Evolutionary conservation across 257 asterid genomes (phyloP).

Genomic region (Cynanchum wilfordii): DNA sequence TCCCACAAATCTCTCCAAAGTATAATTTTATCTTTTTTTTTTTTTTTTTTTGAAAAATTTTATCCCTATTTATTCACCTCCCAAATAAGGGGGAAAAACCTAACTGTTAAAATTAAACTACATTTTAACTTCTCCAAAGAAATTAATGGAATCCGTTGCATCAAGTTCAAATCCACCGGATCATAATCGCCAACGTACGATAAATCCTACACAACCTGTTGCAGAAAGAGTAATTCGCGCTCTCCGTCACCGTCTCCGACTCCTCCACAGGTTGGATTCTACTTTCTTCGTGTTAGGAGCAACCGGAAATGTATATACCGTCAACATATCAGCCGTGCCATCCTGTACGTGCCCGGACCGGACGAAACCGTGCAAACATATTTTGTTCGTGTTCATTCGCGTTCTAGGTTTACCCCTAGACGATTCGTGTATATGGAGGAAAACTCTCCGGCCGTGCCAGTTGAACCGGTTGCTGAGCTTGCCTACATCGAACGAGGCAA

Average conservation of each 20-base stretch:
- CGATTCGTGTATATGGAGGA: slow-evolving; percentile 60
- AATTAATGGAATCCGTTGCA: slow-evolving; percentile 51
- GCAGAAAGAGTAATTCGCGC: slow-evolving; percentile 77
- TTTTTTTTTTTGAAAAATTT: too few species aligned
- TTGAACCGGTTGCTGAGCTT: slow-evolving; percentile 54
- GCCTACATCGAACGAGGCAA: slow-evolving; percentile 50
- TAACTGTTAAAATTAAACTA: slow-evolving; percentile 19
- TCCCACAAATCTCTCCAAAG: slow-evolving; percentile 54
- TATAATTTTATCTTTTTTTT: too few species aligned
- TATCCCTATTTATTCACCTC: background rate
- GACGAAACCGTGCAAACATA: slow-evolving; percentile 77
- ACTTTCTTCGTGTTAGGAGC: slow-evolving; percentile 75
- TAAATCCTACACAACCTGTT: slow-evolving; percentile 47
- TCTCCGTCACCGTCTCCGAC: slow-evolving; percentile 72
- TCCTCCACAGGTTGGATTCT: slow-evolving; percentile 80
- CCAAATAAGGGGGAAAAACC: background rate
- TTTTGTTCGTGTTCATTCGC: slow-evolving; percentile 67
- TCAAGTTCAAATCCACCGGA: slow-evolving; percentile 49
- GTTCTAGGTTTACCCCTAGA: slow-evolving; percentile 57
- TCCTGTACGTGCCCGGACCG: slow-evolving; percentile 91
- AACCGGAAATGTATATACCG: slow-evolving; percentile 89
- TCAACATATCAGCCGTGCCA: slow-evolving; percentile 51
- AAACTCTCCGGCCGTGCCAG: slow-evolving; percentile 66
- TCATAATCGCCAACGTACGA: slow-evolving; percentile 23
- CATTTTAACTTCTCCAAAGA: background rate